Evolutionary conservation across 2,329 filamentous ascomycete species (phyloP), one percentile per base, ranked within the genome.

Genomic region (Colletotrichum somersetense): DNA sequence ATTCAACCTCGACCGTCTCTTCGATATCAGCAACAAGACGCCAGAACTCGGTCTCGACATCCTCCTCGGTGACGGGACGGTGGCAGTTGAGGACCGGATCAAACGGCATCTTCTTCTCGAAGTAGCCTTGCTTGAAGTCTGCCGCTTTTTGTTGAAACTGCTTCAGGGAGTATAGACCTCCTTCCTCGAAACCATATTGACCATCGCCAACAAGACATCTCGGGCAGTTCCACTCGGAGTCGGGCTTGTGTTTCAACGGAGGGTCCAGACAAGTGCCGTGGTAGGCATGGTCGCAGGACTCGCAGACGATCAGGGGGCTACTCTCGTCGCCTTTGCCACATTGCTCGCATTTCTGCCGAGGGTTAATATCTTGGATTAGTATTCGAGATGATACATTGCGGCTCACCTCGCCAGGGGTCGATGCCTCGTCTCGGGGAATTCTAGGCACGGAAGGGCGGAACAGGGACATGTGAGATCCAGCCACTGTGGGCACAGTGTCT

Each of bases 31-130:
- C 94, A 0, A 98, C 96, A 11, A 98, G 88, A 76, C 94, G 90
- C 96, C 96, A 99, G 80, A 99, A 99, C 79, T 99, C 96, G 26
- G 91, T 91, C 82, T 99, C 96, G 5, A 99, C 94, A 75, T 98
- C 96, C 74, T 98, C 95, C 80, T 99, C 96, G 0, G 93, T 95
- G 40, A 97, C 93, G 0, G 93, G 92, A 52, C 91, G 89, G 75
- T 93, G 91, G 40, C 91, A 93, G 76, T 97, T 96, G 35, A 94
- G 88, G 40, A 95, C 89, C 0, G 95, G 91, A 77, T 98, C 96
- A 76, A 92, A 95, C 0, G 93, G 93, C 91, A 95, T 94, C 81
- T 95, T 96, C 77, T 92, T 92, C 73, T 94, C 91, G 78, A 99
- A 99, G 78, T 99, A 97, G 33, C 90, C 91, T 77, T 97, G 93